Evolutionary conservation across 495 filamentous ascomycete genomes (phyloP), one percentile per base, ranked within the genome.

Genomic region (Pseudomonodictys pantanalensis): DNA sequence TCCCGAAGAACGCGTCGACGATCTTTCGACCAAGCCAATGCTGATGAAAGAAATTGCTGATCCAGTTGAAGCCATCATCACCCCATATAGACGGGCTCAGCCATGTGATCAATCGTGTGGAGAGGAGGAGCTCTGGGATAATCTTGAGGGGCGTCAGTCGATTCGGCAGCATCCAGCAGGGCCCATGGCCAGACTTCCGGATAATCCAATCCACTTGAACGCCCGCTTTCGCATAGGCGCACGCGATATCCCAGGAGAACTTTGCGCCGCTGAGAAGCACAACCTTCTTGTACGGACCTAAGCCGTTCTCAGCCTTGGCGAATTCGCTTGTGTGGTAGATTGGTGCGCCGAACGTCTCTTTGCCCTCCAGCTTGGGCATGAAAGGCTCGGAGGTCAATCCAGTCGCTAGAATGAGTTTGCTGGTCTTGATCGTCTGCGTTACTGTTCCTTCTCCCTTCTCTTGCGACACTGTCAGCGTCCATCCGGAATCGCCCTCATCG

Each of bases 161-260:
- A 6, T 85, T 72, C 1, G 85, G 85, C 2, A 81, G 74, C 81
- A 92, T 89, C 81, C 86, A 92, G 9, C 65, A 66, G 0, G 87
- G 86, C 0, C 89, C 90, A 68, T 88, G 83, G 2, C 90, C 90
- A 6, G 79, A 86, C 32, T 83, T 81, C 55, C 91, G 80, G 58
- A 96, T 91, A 25, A 95, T 75, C 89, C 84, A 90, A 60, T 90
- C 78, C 2, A 95, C 86, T 28, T 82, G 73, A 46, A 86, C 75
- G 1, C 87, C 89, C 0, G 78, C 74, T 0, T 79, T 77, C 1
- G 83, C 86, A 65, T 83, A 87, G 2, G 79, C 76, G 63, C 91
- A 91, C 0, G 83, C 89, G 2, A 83, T 82, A 76, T 95, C 91
- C 78, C 82, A 91, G 1, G 81, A 87, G 3, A 85, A 88, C 69